These are phyloP conservation scores for Backusella australiensis DNA, from an alignment of 192 early-diverging fungal genomes.

Conservation along the genomic window DNA sequence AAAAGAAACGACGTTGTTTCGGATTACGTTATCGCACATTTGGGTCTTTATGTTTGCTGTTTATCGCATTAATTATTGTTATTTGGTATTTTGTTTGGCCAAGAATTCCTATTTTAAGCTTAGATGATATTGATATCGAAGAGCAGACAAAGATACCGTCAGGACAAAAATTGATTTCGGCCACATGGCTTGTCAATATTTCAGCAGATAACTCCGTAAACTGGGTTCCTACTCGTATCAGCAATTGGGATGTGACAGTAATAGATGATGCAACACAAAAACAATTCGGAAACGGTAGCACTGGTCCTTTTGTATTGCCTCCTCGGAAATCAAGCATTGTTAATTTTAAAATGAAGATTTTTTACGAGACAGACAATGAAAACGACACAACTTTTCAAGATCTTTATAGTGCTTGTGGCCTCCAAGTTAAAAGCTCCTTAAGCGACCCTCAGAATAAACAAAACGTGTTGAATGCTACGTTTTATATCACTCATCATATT, in stretches of 20 bases:
- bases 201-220: conserved; percentile 24
- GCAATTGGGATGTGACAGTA: conserved; percentile 9
- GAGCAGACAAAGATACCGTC: neutral
- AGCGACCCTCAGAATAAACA: neutral
- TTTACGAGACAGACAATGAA: conserved; percentile 12
- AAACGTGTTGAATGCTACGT: neutral
- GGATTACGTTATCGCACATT: conserved; percentile 2
- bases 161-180: conserved; percentile 4
- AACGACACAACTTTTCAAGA: conserved; percentile 24
- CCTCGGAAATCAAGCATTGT: neutral
- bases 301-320: conserved; percentile 10
- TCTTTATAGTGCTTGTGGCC: conserved; percentile 25
- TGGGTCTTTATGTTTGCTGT: neutral
- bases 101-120: conserved; percentile 8
- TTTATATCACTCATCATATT: conserved; percentile 15
- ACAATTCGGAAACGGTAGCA: conserved; percentile 18
- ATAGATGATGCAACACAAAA: conserved; percentile 17
- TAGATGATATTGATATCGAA: conserved; percentile 4
- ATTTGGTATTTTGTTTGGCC: conserved; percentile 31
- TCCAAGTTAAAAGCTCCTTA: conserved; percentile 6
- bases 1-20: neutral
- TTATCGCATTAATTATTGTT: neutral
- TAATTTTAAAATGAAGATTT: conserved; percentile 3
- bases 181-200: conserved; percentile 26
- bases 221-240: conserved; percentile 27